A percentile compares a stretch with the other conserved stretches of the same genome.
These are phyloP conservation scores for Sicyos baderoa DNA, from an alignment of 306 rosid genomes.

Conservation along the genomic window DNA sequence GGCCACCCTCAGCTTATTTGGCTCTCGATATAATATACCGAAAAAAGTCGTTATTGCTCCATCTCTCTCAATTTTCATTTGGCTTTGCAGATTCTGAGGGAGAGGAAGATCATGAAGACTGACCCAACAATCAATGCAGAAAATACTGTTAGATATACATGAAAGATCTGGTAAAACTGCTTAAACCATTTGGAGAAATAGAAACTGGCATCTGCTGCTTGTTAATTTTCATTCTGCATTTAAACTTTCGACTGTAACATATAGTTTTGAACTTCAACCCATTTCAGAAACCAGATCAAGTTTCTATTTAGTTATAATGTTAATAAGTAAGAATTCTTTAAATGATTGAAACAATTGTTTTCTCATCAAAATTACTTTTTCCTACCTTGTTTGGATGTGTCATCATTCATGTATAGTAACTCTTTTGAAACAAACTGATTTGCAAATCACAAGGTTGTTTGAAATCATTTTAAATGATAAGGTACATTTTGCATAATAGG, in stretches of 20 bases:
- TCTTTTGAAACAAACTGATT: background rate
- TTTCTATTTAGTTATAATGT: background rate
- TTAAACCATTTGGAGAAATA: background rate
- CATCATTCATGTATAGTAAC: background rate
- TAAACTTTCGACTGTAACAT: background rate
- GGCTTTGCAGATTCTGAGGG: slow-evolving; percentile 70
- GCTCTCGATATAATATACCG: background rate
- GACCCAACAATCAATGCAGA: slow-evolving; percentile 26
- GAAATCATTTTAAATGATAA: background rate
- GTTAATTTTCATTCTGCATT: background rate
- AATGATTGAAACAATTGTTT: background rate
- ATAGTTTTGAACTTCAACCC: background rate
- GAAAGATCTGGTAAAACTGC: background rate
- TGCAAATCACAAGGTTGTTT: background rate
- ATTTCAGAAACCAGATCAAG: background rate
- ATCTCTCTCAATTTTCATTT: background rate
- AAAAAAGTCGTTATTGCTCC: background rate
- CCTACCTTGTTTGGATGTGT: background rate
- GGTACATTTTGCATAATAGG: background rate
- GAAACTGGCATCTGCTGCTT: slow-evolving; percentile 2
- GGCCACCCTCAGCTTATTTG: background rate
- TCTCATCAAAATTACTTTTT: background rate
- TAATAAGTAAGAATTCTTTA: background rate
- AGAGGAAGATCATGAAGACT: slow-evolving; percentile 82
- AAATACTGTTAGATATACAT: background rate